Evolutionary conservation across 1,284 basidiomycete genomes (phyloP), one percentile per base, ranked within the genome.

Genomic region (Peniophora sp.): DNA sequence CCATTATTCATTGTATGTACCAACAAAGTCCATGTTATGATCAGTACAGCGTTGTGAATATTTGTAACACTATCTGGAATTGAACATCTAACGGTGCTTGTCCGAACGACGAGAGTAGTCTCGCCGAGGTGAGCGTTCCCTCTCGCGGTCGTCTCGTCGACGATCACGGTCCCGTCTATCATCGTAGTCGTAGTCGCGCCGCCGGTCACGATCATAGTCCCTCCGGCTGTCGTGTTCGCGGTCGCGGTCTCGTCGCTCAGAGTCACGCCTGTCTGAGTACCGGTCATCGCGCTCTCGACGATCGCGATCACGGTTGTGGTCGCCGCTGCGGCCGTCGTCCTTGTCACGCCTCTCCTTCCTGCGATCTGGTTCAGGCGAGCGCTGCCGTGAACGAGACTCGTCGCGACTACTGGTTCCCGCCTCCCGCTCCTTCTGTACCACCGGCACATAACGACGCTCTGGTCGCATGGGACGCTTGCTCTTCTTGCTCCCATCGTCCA

Each of bases 361-460:
- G 5, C 64, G 56, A 23, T 68, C 63, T 22, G 62, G 53, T 37
- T 58, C 58, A 11, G 62, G 58, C 51, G 58, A 58, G 17, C 59
- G 52, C 42, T 63, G 62, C 20, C 57, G 49, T 47, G 57, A 53
- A 48, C 58, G 51, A 45, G 60, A 58, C 24, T 56, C 54, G 43
- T 50, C 42, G 41, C 51, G 51, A 51, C 54, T 48, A 20, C 37
- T 24, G 12, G 49, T 54, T 48, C 52, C 54, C 15, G 44, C 54
- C 51, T 51, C 53, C 48, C 50, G 61, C 51, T 85, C 84, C 59
- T 72, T 72, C 64, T 77, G 85, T 27, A 88, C 60, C n/a, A 91
- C 67, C 5, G 91, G 91, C 10, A 92, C 70, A 62, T 92, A 93
- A 56, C 79, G 76, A 66, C 75, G 80, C 51, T 89, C 85, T 1